A percentile compares a stretch with the other conserved stretches of the same genome.
Evolutionary conservation across 768 basidiomycete genomes (phyloP).

Genomic region (Lentinula guzmanii): DNA sequence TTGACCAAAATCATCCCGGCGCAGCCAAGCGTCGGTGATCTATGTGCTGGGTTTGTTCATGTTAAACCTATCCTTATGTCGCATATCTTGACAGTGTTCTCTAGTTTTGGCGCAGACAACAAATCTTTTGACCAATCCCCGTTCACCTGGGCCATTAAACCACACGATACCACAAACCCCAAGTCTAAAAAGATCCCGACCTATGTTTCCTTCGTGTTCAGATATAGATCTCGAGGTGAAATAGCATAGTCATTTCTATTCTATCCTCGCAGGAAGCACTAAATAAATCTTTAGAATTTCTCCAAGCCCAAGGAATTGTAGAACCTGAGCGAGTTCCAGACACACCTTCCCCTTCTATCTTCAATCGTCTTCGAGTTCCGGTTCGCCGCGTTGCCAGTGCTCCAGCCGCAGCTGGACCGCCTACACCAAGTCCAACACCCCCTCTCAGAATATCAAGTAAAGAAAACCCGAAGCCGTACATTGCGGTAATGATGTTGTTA

Average conservation of each 20-base stretch:
- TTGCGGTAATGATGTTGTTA: not conserved
- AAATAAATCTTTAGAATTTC: constrained; percentile 30
- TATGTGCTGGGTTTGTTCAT: constrained; percentile 40
- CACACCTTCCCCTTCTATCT: constrained; percentile 9
- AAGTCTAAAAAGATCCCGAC: constrained; percentile 32
- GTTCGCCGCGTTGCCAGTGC: constrained; percentile 36
- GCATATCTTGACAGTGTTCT: not conserved
- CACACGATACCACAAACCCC: constrained; percentile 31
- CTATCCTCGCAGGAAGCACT: not conserved
- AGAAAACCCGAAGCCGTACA: not conserved
- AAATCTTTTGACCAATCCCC: constrained; percentile 32
- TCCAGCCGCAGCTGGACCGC: constrained; percentile 16
- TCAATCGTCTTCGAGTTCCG: constrained; percentile 13
- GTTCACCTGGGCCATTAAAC: constrained; percentile 48
- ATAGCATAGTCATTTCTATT: not conserved
- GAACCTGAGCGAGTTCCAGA: constrained; percentile 14
- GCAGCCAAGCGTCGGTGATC: constrained; percentile 34
- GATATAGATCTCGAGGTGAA: constrained; percentile 53
- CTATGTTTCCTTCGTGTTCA: constrained; percentile 64
- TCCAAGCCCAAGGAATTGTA: constrained; percentile 47
- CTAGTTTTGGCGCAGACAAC: constrained; percentile 44
- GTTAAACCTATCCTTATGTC: not conserved
- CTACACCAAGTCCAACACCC: constrained; percentile 5
- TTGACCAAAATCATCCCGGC: constrained; percentile 28
- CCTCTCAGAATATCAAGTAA: not conserved